Evolutionary conservation across 345 rosid species (phyloP).

Genomic region (Noccaea caerulescens): DNA sequence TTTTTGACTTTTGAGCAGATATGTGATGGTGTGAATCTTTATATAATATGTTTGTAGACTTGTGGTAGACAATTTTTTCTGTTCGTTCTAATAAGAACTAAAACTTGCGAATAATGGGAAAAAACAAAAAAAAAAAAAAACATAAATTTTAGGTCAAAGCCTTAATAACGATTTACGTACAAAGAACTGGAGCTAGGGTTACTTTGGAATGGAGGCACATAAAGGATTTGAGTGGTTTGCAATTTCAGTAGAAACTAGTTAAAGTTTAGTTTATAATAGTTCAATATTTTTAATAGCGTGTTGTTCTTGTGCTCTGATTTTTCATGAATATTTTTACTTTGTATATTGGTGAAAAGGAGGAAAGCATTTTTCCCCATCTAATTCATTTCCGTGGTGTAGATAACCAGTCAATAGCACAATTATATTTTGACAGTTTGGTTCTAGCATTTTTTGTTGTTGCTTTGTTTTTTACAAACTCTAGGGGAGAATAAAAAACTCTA

Average conservation of each 20-base stretch:
- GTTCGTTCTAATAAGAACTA: neutral
- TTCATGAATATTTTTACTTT: neutral
- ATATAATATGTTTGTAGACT: neutral
- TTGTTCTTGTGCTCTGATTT: neutral
- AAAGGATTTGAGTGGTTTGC: neutral
- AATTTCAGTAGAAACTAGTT: neutral
- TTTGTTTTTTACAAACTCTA: no score
- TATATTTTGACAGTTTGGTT: neutral
- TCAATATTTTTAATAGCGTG: neutral
- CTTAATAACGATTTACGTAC: no score
- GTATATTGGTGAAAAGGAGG: neutral
- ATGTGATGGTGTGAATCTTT: neutral
- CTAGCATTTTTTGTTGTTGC: neutral
- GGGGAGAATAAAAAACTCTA: no score
- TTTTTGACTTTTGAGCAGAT: neutral
- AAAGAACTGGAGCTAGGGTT: no score
- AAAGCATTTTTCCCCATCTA: constrained; percentile 11
- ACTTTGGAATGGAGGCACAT: neutral
- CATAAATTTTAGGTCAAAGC: no score
- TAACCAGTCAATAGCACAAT: neutral
- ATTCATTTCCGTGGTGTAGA: neutral
- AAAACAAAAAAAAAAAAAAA: neutral
- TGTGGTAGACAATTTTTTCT: neutral
- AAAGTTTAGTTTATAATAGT: no score
- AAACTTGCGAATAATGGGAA: neutral